Evolutionary conservation across 2,329 filamentous ascomycete genomes (phyloP).

Genomic region (Hymenoscyphus infarciens): DNA sequence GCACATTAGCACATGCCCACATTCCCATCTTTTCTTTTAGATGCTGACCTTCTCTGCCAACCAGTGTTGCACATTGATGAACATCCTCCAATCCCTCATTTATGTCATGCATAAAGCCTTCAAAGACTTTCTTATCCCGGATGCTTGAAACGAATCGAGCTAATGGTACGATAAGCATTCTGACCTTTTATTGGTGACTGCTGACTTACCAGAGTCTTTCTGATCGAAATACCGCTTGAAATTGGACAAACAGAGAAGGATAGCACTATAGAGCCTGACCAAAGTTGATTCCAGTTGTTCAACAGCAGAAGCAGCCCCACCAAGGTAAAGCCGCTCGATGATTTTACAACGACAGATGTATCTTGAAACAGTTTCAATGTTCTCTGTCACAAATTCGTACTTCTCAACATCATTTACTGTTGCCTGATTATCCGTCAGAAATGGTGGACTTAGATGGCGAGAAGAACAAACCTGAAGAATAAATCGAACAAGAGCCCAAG

Average conservation of each 20-base stretch:
- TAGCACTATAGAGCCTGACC: not conserved
- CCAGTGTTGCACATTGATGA: not conserved
- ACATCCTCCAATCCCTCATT: not conserved
- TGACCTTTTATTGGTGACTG: not conserved
- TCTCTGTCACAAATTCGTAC: not conserved
- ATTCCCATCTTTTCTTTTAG: not conserved
- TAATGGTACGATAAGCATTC: not conserved
- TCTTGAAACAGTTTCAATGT: not conserved
- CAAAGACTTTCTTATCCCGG: not conserved
- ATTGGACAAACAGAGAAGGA: not conserved
- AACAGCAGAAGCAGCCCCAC: not conserved
- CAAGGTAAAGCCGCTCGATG: not conserved
- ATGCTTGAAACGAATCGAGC: not conserved
- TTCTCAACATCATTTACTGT: not conserved
- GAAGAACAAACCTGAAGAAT: not conserved
- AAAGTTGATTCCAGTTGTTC: not conserved
- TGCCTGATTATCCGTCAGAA: not conserved
- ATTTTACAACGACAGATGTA: conserved; percentile 4
- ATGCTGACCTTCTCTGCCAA: not conserved
- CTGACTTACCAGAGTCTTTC: not conserved
- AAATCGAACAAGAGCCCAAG: not conserved
- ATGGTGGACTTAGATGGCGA: not conserved
- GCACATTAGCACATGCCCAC: not conserved
- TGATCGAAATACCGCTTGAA: not conserved
- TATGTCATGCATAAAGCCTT: not conserved